Evolutionary conservation across 2,329 filamentous ascomycete genomes (phyloP), one percentile per base, ranked within the genome.

Genomic region (Trichoderma arundinaceum): DNA sequence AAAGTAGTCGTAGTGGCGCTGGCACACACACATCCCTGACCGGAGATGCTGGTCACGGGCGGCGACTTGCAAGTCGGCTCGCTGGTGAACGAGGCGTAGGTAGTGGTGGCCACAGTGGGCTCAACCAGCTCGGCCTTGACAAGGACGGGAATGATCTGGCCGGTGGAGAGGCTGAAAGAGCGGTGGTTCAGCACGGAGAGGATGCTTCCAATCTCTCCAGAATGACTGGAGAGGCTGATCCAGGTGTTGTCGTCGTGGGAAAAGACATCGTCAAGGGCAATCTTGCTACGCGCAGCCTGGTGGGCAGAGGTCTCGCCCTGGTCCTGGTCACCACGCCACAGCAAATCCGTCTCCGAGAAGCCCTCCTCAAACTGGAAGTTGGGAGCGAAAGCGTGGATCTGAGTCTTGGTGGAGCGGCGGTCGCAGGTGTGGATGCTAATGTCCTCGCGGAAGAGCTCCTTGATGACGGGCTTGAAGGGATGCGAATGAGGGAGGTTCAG

Each of bases 391-490:
- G 76, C 68, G 15, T 77, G 75, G 67, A 91, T 87, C 66, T 82
- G 81, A 0, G 82, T 80, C 71, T 81, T 84, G 70, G 77, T 83
- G 22, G 83, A 84, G 9, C 89, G 81, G 35, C 84, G 82, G 75
- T 92, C 87, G 73, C 90, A 92, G 0, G 88, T 90, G 72, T 91
- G 89, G 48, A 87, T 84, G 62, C 84, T 87, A 64, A 91, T 85
- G 2, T 85, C 84, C 75, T 92, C 90, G 35, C 89, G 82, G 69
- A 91, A 79, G 41, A 83, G 74, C 71, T 91, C 89, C 75, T 90
- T 91, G 67, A 91, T 77, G 1, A 80, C 78, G 0, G 88, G 89
- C 2, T 75, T 74, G 69, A 90, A 91, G 0, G 82, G 83, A 10
- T 74, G 74, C 3, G 79, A 74, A 7, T 73, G 72, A 0, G 87